Percentiles rank a stretch among this genome's conserved stretches.
Evolutionary conservation across 495 filamentous ascomycete genomes (phyloP).

Genomic region (Amphirosellinia nigrospora): DNA sequence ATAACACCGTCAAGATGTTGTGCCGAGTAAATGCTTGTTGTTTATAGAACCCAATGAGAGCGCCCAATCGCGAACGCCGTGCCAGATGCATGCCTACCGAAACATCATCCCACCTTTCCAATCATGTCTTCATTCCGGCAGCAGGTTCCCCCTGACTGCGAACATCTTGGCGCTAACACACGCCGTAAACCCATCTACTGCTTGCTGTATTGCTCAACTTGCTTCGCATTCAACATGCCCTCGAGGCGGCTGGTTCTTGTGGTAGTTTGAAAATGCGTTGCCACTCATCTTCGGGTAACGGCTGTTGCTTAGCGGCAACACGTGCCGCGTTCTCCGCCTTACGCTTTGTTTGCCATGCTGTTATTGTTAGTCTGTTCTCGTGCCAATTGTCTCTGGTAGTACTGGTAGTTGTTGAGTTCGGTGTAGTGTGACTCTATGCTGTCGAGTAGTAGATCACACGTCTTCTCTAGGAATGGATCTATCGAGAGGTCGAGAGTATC

Average conservation of each 20-base stretch:
- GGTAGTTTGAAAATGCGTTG: conserved; percentile 96
- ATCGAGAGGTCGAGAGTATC: conserved; percentile 90
- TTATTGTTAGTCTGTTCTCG: conserved; percentile 97
- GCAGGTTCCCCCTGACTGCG: conserved; percentile 78
- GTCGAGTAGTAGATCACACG: conserved; percentile 92
- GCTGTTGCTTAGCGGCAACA: conserved; percentile 82
- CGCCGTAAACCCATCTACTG: conserved; percentile 97
- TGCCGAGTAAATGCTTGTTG: conserved; percentile 26
- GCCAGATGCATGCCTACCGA: conserved; percentile 41
- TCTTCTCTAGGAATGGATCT: conserved; percentile 98
- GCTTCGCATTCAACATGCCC: conserved; percentile 87
- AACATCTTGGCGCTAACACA: conserved; percentile 96
- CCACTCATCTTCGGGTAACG: conserved; percentile 97
- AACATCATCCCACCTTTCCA: conserved; percentile 30
- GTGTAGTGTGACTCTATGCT: conserved; percentile 97
- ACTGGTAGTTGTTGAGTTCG: conserved; percentile 98
- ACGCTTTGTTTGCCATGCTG: conserved; percentile 92
- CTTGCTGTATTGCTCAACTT: conserved; percentile 97
- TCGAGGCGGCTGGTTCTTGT: conserved; percentile 88
- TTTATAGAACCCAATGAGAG: conserved; percentile 39
- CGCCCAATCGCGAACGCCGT: conserved; percentile 40
- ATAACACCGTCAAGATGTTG: conserved; percentile 13
- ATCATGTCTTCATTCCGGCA: conserved; percentile 50
- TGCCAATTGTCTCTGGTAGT: conserved; percentile 93
- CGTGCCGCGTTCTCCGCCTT: conserved; percentile 91